Conservation (phyloP, 108 stramenopile genomes). For the Heterococcus sp. region DNA sequence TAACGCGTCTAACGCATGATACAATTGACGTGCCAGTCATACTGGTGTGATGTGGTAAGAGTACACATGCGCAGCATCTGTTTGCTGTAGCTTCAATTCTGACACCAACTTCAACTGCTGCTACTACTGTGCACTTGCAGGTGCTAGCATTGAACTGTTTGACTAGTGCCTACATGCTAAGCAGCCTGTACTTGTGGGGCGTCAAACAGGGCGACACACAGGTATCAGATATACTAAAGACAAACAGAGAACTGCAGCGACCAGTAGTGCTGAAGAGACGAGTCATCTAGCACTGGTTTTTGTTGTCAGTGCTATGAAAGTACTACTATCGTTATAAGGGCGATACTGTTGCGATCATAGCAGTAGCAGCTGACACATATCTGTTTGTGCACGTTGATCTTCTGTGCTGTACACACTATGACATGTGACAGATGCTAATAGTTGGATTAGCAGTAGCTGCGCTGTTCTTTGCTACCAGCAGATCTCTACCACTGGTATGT, state of each 20-base stretch:
- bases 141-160: constrained; percentile 95
- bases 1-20: too few relatives aligned
- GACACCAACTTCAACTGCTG: constrained; percentile 50
- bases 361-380: too few relatives aligned
- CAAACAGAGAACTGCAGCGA: too few relatives aligned
- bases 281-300: too few relatives aligned
- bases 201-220: constrained; percentile 74
- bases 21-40: too few relatives aligned
- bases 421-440: constrained; percentile 70
- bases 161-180: constrained; percentile 84
- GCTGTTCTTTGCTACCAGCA: constrained; percentile 85
- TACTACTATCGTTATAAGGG: too few relatives aligned
- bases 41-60: too few relatives aligned
- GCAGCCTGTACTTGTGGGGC: constrained; percentile 80
- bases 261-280: too few relatives aligned
- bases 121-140: constrained; percentile 23
- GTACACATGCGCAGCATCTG: too few relatives aligned
- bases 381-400: too few relatives aligned
- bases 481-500: constrained; percentile 77
- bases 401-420: not conserved
- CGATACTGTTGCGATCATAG: too few relatives aligned
- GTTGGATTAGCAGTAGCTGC: constrained; percentile 77
- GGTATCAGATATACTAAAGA: not conserved
- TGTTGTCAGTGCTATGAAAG: too few relatives aligned
- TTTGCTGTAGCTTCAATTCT: constrained; percentile 72